Base-by-base conservation (phyloP, 805 yeast species). In the Isabelozyma rhagii region DNA sequence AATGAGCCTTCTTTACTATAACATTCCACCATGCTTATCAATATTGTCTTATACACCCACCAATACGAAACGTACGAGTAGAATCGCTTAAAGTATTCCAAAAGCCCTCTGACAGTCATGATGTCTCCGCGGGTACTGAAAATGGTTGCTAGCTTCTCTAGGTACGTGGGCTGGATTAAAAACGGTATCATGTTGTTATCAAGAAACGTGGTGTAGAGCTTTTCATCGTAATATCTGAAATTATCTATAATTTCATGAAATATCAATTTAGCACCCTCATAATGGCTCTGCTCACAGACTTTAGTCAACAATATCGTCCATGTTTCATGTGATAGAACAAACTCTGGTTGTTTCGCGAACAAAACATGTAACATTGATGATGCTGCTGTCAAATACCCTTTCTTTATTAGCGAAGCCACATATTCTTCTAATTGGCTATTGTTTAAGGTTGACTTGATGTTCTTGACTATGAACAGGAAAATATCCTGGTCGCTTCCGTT, bases 161-260 rank as follows among this genome's bases (percentile, higher is more conserved):
- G 44, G 1, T 58, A 29, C 1, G 54, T 43, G 1, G 71, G 71
- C 4, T 64, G 48, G 4, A 74, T 45, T n/a, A 74, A 55, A 51
- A 71, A 74, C 2, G 76, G 74, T 2, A 64, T 39, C 25, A 55
- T 49, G 25, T 55, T 55, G 44, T 63, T 66, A 1, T 51, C 54
- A 11, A 43, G 38, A 10, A 43, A 31, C 9, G 21, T 39, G 36
- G 48, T 45, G 27, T 50, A 41, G 5, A 46, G 39, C 14, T 50
- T 53, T 21, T 49, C 52, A 6, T 38, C 18, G 46, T 62, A 63
- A 34, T 53, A 47, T n/a, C 43, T 34, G 41, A 51, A 43, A 39
- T 69, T 66, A 43, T 67, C 69, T 3, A 74, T 59, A 8, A 74
- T 47, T 41, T 69, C 68, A 52, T 74, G 75, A 51, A 64, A 74